These are phyloP conservation scores for Prunus dulcis DNA, from an alignment of 306 rosid species.

Conservation along the genomic window DNA sequence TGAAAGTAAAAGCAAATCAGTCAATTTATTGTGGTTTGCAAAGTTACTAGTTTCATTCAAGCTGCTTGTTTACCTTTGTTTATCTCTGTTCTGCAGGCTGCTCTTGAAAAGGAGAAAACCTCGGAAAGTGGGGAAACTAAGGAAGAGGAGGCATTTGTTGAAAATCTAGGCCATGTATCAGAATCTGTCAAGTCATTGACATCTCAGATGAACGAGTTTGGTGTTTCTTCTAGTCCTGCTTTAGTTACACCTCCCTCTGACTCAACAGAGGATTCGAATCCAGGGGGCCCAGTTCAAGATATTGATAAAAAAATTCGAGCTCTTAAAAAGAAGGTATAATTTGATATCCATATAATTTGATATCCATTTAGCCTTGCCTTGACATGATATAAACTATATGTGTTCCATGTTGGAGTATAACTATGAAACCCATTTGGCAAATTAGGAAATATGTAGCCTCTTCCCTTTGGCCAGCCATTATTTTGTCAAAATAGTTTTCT, in stretches of 20 bases:
- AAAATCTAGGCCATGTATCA: constrained; percentile 23
- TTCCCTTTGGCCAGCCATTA: neutral
- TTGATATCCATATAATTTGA: constrained; percentile 7
- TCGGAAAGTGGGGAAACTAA: constrained; percentile 39
- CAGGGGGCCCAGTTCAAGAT: constrained; percentile 45
- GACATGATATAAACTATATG: neutral
- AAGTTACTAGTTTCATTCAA: constrained; percentile 1
- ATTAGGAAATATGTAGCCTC: neutral
- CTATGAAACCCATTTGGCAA: neutral
- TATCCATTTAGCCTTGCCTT: constrained; percentile 8
- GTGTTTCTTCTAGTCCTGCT: constrained; percentile 49
- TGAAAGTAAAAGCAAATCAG: neutral
- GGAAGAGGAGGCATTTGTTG: constrained; percentile 25
- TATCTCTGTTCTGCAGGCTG: constrained; percentile 51
- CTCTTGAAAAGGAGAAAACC: constrained; percentile 60
- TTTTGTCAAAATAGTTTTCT: neutral
- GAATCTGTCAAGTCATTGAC: constrained; percentile 46
- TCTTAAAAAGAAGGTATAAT: constrained; percentile 70
- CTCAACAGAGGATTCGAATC: constrained; percentile 42
- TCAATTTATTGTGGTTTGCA: neutral
- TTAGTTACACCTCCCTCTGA: constrained; percentile 40
- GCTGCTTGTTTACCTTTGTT: constrained; percentile 1
- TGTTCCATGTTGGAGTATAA: neutral
- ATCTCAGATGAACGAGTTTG: constrained; percentile 55
- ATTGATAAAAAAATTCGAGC: constrained; percentile 80